Evolutionary conservation across 768 basidiomycete species (phyloP).

Genomic region (Russula sp.): DNA sequence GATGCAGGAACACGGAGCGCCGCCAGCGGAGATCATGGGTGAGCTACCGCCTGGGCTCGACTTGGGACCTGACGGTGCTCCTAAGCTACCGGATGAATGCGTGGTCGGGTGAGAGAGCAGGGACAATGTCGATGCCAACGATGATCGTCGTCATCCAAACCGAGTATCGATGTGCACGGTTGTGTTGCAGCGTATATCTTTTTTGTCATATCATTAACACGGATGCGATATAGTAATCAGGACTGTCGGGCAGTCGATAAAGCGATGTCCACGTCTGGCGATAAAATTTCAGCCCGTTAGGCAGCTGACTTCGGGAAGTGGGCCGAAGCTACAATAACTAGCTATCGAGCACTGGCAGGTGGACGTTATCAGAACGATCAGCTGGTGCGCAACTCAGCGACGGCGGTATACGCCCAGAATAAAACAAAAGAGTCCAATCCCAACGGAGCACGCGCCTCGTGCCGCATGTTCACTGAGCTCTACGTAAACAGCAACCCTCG

Average conservation of each 20-base stretch:
- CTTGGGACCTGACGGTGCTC: conserved; percentile 48
- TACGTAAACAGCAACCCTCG: conserved; percentile 9
- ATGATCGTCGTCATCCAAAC: neutral
- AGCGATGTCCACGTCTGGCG: neutral
- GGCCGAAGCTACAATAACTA: neutral
- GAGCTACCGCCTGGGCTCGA: conserved; percentile 65
- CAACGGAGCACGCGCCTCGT: neutral
- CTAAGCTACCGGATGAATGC: conserved; percentile 37
- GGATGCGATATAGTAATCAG: neutral
- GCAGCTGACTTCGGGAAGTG: neutral
- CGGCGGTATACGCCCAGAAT: neutral
- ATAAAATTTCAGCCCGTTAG: neutral
- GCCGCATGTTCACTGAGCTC: neutral
- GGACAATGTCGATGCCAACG: neutral
- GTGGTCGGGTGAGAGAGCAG: conserved; percentile 21
- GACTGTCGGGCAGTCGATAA: neutral
- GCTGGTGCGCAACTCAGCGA: neutral
- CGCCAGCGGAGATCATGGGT: conserved; percentile 79
- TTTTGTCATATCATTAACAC: neutral
- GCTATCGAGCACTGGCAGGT: neutral
- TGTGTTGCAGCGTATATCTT: neutral
- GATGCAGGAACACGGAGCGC: conserved; percentile 76
- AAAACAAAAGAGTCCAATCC: neutral
- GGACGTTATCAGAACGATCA: conserved; percentile 10
- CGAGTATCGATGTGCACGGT: neutral